Evolutionary conservation across 192 early-diverging fungal species (phyloP).

Genomic region (Gonapodya sp.): DNA sequence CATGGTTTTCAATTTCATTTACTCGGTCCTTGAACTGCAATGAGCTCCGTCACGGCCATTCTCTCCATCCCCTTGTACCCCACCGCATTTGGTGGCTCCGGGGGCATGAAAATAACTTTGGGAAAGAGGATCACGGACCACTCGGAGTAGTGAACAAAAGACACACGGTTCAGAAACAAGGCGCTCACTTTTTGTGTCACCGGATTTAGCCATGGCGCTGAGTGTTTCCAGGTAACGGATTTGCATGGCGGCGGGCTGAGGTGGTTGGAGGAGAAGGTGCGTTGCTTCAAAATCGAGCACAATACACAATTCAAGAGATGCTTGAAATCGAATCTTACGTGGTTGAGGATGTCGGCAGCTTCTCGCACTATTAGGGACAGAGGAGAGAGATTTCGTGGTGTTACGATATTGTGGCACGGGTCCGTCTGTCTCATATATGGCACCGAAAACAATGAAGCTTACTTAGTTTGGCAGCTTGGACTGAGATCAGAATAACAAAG

Average conservation of each 20-base stretch:
- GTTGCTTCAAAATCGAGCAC: background rate
- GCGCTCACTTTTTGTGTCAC: constrained; percentile 53
- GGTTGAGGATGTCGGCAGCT: constrained; percentile 84
- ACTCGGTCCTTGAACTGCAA: background rate
- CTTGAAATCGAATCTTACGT: constrained; percentile 43
- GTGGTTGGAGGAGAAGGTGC: constrained; percentile 9
- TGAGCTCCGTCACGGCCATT: background rate
- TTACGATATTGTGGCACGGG: too few relatives aligned
- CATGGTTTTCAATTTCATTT: too few relatives aligned
- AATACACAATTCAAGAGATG: background rate
- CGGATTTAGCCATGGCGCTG: constrained; percentile 58
- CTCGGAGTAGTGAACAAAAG: background rate
- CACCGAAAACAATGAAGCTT: background rate
- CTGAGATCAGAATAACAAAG: too few relatives aligned
- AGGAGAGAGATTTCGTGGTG: background rate
- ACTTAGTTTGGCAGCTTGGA: constrained; percentile 73
- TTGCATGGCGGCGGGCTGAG: constrained; percentile 41
- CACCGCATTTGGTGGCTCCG: background rate
- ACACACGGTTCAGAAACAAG: background rate
- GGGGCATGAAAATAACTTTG: background rate
- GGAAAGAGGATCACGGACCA: background rate
- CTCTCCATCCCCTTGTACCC: background rate
- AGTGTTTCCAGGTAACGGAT: constrained; percentile 87
- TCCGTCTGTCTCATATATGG: too few relatives aligned
- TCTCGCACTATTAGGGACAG: constrained; percentile 47